Conservation (phyloP, 139 green algal species). For the Asterochloris sp. region DNA sequence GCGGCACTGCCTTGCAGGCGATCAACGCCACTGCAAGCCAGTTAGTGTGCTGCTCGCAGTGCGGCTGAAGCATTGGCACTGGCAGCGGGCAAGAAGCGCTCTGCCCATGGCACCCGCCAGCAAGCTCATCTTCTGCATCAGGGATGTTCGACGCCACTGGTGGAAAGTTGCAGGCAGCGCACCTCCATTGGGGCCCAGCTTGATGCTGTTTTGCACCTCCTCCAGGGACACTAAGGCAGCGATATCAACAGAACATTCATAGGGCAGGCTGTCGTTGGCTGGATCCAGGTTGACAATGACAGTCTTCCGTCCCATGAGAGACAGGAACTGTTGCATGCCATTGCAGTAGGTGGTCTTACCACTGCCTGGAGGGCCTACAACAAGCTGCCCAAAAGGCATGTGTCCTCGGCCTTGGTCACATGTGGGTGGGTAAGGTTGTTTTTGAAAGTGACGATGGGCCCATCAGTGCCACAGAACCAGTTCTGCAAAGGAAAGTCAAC, state of each 20-base stretch:
- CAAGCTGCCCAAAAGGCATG: conserved; percentile 93
- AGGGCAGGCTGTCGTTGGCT: conserved; percentile 80
- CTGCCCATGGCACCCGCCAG: neutral
- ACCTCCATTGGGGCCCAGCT: conserved; percentile 77
- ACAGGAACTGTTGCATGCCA: conserved; percentile 79
- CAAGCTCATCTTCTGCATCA: neutral
- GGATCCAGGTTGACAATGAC: conserved; percentile 87
- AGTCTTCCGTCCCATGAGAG: conserved; percentile 30
- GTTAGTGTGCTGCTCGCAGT: neutral
- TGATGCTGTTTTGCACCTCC: conserved; percentile 51
- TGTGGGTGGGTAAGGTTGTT: no score
- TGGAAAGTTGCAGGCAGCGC: neutral
- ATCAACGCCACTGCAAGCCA: no score
- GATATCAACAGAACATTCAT: conserved; percentile 68
- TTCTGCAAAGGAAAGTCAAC: no score
- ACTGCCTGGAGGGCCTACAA: conserved; percentile 90
- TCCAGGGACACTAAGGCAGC: conserved; percentile 65
- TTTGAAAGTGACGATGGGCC: no score
- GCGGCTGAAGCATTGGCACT: no score
- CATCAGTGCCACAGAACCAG: no score
- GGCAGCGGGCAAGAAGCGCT: no score
- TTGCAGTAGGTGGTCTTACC: conserved; percentile 94
- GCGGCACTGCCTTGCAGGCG: no score
- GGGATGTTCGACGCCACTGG: neutral
- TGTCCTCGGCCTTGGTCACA: neutral